Conservation (phyloP, 768 basidiomycete genomes). For the Trametes meyenii region DNA sequence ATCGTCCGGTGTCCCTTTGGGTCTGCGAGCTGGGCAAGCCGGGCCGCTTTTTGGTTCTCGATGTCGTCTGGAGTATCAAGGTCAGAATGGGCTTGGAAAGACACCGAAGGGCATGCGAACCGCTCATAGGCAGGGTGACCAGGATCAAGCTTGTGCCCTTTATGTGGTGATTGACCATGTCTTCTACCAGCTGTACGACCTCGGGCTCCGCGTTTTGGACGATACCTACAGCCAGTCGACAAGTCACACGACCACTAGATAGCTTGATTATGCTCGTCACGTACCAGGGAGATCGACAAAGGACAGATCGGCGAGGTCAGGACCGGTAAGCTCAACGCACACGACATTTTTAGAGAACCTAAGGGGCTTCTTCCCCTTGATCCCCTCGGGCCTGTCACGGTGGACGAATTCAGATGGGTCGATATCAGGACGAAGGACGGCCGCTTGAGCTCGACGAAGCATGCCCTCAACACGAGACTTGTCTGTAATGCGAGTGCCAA, state of each 20-base stretch:
- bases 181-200: slow-evolving; percentile 47
- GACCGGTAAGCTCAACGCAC: slow-evolving; percentile 31
- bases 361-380: not conserved
- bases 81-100: not conserved
- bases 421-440: slow-evolving; percentile 52
- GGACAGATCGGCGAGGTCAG: slow-evolving; percentile 30
- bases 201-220: slow-evolving; percentile 52
- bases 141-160: slow-evolving; percentile 55
- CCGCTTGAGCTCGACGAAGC: slow-evolving; percentile 63
- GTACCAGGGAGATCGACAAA: slow-evolving; percentile 35
- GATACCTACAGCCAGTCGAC: slow-evolving; percentile 39
- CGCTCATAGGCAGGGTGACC: slow-evolving; percentile 56
- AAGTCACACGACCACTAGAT: not conserved
- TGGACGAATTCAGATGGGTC: slow-evolving; percentile 29
- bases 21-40: slow-evolving; percentile 50
- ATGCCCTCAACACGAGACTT: slow-evolving; percentile 51
- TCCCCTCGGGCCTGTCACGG: not conserved
- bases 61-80: slow-evolving; percentile 49
- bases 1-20: slow-evolving; percentile 53
- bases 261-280: not conserved
- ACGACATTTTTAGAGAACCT: slow-evolving; percentile 33
- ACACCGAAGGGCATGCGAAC: slow-evolving; percentile 31
- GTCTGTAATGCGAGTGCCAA: slow-evolving; percentile 47
- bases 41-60: slow-evolving; percentile 58
- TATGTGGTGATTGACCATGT: slow-evolving; percentile 53